Evolutionary conservation across 2,329 filamentous ascomycete genomes (phyloP).

Genomic region (Pyricularia pennisetigena): DNA sequence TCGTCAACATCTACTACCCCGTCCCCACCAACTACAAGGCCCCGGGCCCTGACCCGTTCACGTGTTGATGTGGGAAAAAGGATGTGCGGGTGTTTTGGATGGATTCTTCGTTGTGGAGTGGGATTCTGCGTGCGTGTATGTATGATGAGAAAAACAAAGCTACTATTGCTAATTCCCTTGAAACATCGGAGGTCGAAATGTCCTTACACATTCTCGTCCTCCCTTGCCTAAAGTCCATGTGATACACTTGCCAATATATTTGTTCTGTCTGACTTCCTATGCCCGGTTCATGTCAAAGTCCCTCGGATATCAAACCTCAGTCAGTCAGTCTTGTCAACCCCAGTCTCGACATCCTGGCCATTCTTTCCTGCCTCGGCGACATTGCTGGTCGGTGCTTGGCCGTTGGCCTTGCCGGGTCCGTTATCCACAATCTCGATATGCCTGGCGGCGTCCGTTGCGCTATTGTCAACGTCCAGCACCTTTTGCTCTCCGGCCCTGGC

Average conservation of each 20-base stretch:
- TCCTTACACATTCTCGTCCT: not conserved
- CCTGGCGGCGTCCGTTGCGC: not conserved
- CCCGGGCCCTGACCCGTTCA: slow-evolving; percentile 11
- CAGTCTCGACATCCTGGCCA: not conserved
- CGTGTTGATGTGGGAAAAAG: slow-evolving; percentile 4
- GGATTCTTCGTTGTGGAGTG: not conserved
- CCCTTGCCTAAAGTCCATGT: not conserved
- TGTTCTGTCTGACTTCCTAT: not conserved
- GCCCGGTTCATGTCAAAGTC: not conserved
- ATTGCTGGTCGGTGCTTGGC: not conserved
- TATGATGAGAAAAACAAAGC: not conserved
- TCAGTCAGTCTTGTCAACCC: not conserved
- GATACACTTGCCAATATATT: not conserved
- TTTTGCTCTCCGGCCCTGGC: slow-evolving; percentile 4
- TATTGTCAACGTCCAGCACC: slow-evolving; percentile 1
- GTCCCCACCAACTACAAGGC: slow-evolving; percentile 24
- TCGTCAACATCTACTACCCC: slow-evolving; percentile 31
- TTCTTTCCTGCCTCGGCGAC: not conserved
- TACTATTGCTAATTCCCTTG: not conserved
- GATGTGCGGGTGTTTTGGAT: not conserved
- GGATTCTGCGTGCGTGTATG: not conserved
- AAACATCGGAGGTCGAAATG: not conserved
- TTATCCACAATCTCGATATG: not conserved
- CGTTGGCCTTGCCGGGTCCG: not conserved
- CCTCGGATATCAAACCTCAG: not conserved